These are phyloP conservation scores for Leonotis leonurus DNA, from an alignment of 257 asterid genomes.

Conservation along the genomic window DNA sequence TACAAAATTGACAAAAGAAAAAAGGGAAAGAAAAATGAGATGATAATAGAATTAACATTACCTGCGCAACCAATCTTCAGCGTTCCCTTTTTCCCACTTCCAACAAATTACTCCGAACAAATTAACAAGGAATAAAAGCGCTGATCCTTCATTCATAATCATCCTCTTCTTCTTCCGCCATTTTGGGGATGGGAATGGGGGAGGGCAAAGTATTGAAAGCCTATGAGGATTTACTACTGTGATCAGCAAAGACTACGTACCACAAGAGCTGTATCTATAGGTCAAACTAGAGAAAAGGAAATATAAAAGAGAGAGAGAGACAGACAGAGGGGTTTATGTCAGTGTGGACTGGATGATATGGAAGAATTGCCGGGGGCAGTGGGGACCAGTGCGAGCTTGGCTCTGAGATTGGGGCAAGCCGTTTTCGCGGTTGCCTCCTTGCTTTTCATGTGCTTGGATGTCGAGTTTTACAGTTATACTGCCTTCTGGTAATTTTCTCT, in stretches of 20 bases:
- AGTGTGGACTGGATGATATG: slow-evolving; percentile 52
- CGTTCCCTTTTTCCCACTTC: slow-evolving; percentile 7
- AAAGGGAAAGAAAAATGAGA: neutral
- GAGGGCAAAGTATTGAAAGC: slow-evolving; percentile 29
- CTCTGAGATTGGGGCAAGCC: slow-evolving; percentile 83
- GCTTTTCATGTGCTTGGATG: slow-evolving; percentile 88
- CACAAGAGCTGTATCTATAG: slow-evolving; percentile 9
- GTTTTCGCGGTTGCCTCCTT: slow-evolving; percentile 75
- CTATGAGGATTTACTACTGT: slow-evolving; percentile 23
- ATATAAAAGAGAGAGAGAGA: neutral
- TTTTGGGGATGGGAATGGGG: slow-evolving; percentile 2
- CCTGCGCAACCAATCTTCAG: slow-evolving; percentile 28
- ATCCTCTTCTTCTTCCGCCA: neutral
- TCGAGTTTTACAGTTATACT: slow-evolving; percentile 87
- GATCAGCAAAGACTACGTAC: slow-evolving; percentile 14
- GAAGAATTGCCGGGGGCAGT: slow-evolving; percentile 86
- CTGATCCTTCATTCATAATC: slow-evolving; percentile 11
- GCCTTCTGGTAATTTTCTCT: slow-evolving; percentile 85
- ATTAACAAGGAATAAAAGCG: neutral
- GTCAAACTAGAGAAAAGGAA: neutral
- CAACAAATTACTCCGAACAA: slow-evolving; percentile 4
- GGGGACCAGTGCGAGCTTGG: slow-evolving; percentile 92
- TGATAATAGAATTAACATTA: slow-evolving; percentile 2
- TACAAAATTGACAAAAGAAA: too few relatives aligned
- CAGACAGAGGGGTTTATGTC: too few relatives aligned